Percentiles rank a stretch among this genome's conserved stretches.
phyloP scores from a whole-genome alignment of 208 protist genomes.

The Crithidia bombi region DNA sequence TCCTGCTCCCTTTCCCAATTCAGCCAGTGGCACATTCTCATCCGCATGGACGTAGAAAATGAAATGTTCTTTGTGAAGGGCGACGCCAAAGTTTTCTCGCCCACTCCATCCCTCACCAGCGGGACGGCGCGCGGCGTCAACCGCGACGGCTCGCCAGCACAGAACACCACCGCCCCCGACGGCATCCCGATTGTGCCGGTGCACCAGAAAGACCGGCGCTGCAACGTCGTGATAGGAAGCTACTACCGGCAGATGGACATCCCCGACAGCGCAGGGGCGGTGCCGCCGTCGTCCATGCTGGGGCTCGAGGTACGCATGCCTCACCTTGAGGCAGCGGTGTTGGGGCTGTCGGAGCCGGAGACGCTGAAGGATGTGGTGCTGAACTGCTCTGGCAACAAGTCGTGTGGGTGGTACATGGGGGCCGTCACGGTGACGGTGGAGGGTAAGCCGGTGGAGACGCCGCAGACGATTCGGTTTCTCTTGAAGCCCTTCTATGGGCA shows the following conservation, averaged over 20 bases:
- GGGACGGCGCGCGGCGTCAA: conserved; percentile 58
- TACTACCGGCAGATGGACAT: conserved; percentile 45
- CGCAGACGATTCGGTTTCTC: conserved; percentile 72
- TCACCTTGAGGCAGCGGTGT: conserved; percentile 61
- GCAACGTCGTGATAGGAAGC: conserved; percentile 67
- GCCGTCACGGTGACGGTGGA: conserved; percentile 47
- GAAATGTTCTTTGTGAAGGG: conserved; percentile 79
- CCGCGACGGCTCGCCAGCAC: conserved; percentile 46
- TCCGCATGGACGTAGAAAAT: conserved; percentile 79
- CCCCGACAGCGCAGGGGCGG: conserved; percentile 25
- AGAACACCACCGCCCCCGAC: conserved; percentile 48
- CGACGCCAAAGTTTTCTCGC: conserved; percentile 82
- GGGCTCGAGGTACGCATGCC: conserved; percentile 82
- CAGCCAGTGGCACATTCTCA: conserved; percentile 83
- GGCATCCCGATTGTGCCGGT: conserved; percentile 73
- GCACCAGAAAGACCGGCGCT: conserved; percentile 53
- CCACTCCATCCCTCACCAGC: conserved; percentile 64
- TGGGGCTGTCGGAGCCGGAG: conserved; percentile 60
- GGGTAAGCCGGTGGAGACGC: conserved; percentile 39
- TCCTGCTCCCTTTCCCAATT: conserved; percentile 62
- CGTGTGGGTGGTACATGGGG: conserved; percentile 86
- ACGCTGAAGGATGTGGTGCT: conserved; percentile 71
- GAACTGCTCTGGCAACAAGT: conserved; percentile 73
- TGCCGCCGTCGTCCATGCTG: conserved; percentile 47
- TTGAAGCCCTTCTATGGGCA: conserved; percentile 69